Evolutionary conservation across 1,284 basidiomycete species (phyloP).

Genomic region (Austropuccinia psidii): DNA sequence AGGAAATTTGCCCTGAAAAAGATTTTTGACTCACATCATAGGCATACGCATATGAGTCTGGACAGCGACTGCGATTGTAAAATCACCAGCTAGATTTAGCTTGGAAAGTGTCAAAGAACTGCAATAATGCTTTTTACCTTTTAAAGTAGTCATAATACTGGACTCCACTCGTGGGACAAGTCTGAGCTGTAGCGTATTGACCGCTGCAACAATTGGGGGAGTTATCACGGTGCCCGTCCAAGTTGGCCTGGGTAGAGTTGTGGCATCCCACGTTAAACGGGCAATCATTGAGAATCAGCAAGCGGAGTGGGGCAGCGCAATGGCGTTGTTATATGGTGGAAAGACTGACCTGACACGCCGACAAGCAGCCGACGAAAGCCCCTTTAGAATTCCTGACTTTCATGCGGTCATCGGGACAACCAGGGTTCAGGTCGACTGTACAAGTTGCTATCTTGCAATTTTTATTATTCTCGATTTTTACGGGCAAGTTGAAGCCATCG

Average conservation of each 20-base stretch:
- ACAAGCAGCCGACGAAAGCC: slow-evolving; percentile 3
- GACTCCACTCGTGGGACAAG: slow-evolving; percentile 26
- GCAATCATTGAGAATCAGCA: neutral
- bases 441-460: slow-evolving; percentile 37
- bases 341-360: slow-evolving; percentile 4
- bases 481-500: slow-evolving; percentile 43
- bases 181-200: neutral
- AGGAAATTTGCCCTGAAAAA: neutral
- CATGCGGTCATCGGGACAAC: slow-evolving; percentile 22
- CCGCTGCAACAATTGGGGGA: slow-evolving; percentile 36
- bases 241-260: slow-evolving; percentile 2
- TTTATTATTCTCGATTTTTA: slow-evolving; percentile 38
- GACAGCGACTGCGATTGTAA: slow-evolving; percentile 20
- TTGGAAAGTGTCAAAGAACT: neutral
- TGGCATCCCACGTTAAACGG: neutral
- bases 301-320: neutral
- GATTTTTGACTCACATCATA: slow-evolving; percentile 33
- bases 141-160: slow-evolving; percentile 22
- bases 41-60: slow-evolving; percentile 36
- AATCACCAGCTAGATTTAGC: neutral
- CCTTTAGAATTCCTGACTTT: slow-evolving; percentile 21
- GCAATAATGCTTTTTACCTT: neutral
- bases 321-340: neutral
- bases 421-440: slow-evolving; percentile 31
- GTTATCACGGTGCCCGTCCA: neutral